Conservation (phyloP, 2,329 filamentous ascomycete species). For the Calonectria ilicicola region DNA sequence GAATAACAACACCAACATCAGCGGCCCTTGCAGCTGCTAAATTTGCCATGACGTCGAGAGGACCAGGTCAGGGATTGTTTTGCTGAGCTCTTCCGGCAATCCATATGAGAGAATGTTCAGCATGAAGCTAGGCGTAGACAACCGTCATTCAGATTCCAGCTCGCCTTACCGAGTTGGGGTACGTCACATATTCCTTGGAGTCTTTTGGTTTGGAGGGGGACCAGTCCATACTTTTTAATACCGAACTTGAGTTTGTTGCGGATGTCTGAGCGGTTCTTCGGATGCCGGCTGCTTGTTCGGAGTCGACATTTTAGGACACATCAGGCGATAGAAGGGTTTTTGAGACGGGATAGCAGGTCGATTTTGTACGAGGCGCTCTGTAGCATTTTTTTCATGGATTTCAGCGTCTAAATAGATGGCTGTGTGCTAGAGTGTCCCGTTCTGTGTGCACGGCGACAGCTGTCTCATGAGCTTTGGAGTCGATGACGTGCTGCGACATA, state of each 20-base stretch:
- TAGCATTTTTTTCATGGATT: slow-evolving; percentile 38
- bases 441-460: not conserved
- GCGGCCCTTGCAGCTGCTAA: slow-evolving; percentile 69
- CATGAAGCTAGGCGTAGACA: slow-evolving; percentile 42
- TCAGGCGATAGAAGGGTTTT: slow-evolving; percentile 38
- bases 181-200: slow-evolving; percentile 54
- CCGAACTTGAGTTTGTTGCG: slow-evolving; percentile 46
- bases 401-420: slow-evolving; percentile 45
- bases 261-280: slow-evolving; percentile 33
- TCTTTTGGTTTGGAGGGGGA: slow-evolving; percentile 54
- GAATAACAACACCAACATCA: slow-evolving; percentile 67
- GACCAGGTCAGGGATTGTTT: slow-evolving; percentile 34
- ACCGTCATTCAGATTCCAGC: slow-evolving; percentile 41
- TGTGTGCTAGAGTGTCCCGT: slow-evolving; percentile 32
- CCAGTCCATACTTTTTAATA: slow-evolving; percentile 53
- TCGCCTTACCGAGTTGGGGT: slow-evolving; percentile 44
- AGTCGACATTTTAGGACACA: slow-evolving; percentile 33
- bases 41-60: slow-evolving; percentile 31
- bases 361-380: slow-evolving; percentile 42
- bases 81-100: slow-evolving; percentile 34
- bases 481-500: slow-evolving; percentile 18
- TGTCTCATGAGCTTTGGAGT: slow-evolving; percentile 9
- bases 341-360: slow-evolving; percentile 33
- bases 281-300: slow-evolving; percentile 30
- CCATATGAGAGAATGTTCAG: slow-evolving; percentile 37